Base-by-base conservation (phyloP, 306 rosid genomes). In the Canavalia ensiformis region DNA sequence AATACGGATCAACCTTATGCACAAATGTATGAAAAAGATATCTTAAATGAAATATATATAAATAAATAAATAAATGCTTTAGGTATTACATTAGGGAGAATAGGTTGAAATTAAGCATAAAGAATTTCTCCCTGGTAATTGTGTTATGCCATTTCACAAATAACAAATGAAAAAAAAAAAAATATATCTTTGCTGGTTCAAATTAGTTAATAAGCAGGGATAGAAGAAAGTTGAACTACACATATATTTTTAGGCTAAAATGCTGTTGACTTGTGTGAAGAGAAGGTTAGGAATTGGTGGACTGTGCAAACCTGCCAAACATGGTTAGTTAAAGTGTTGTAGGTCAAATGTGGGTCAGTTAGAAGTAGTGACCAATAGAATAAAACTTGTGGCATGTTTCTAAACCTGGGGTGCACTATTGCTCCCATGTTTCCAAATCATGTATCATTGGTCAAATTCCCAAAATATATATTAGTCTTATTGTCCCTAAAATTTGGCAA, bases 241-340 rank as follows among this genome's bases (percentile, higher is more conserved):
- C 1, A 34, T 0, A 44, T 0, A 29, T 35, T 49, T 50, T n/a
- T 8, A 33, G 4, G 52, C 47, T 34, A 54, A 73, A 67, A 68
- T 68, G 42, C 12, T 66, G 56, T 65, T 81, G 83, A 77, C 78
- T 47, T 50, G 31, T 73, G 37, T 42, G 58, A 34, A 83, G 87
- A 83, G 87, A 76, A 74, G 83, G 88, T 83, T 66, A 52, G n/a
- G 76, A 86, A 78, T 68, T 79, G 77, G 89, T 71, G 65, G 41
- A 44, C 2, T 75, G 29, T 63, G 66, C 6, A 47, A 72, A 64
- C 68, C 18, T 81, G 74, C 72, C 73, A 4, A 59, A 55, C 79
- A 2, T 1, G 3, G 65, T 72, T 84, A 73, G 86, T 84, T 77
- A 69, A 83, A 80, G 50, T 2, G 8, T 65, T 56, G 2, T 18